Evolutionary conservation across 805 yeast species (phyloP), one percentile per base, ranked within the genome.

Genomic region (Candida maris): DNA sequence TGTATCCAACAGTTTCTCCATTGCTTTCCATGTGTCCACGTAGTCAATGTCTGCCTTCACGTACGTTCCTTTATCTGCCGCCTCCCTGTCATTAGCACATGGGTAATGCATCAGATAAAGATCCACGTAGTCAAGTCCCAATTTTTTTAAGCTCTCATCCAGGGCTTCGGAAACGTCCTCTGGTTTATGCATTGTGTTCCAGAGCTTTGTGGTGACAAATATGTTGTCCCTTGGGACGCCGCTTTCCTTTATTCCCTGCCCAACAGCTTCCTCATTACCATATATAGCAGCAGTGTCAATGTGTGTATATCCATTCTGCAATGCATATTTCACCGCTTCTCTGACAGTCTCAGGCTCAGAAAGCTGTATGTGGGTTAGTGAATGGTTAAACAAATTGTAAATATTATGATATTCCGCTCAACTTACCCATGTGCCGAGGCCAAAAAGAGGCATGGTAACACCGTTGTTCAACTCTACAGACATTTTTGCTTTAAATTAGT

Each of bases 211-310:
- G 34, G 85, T 78, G 42, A 80, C 62, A 44, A 75, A 81, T 15
- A 81, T 36, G 30, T 80, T 75, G 40, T 59, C 59, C 24, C 86
- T 36, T 3, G 38, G 62, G 61, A 54, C 85, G 57, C 41, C 51
- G 20, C 42, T 45, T 48, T 64, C 68, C 13, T 51, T 44, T 35
- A 81, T 73, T 4, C 81, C 93, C 35, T 68, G 65, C 21, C 94
- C 52, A 75, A 64, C 57, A 64, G 64, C 61, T 33, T 56, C 77
- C 58, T 84, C 91, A 52, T 82, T 83, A 7, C 68, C 64, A 61
- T 84, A 85, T 32, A 70, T 68, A 26, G 78, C 75, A 21, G 94
- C 93, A 16, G 86, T 76, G 59, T 85, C 94, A 45, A 85, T 79
- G 58, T 85, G 94, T 46, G 77, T 71, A 64, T 82, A 82, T 20